Evolutionary conservation across 1,139 yeast genomes (phyloP).

Genomic region (Trichomonascaceae sp.): DNA sequence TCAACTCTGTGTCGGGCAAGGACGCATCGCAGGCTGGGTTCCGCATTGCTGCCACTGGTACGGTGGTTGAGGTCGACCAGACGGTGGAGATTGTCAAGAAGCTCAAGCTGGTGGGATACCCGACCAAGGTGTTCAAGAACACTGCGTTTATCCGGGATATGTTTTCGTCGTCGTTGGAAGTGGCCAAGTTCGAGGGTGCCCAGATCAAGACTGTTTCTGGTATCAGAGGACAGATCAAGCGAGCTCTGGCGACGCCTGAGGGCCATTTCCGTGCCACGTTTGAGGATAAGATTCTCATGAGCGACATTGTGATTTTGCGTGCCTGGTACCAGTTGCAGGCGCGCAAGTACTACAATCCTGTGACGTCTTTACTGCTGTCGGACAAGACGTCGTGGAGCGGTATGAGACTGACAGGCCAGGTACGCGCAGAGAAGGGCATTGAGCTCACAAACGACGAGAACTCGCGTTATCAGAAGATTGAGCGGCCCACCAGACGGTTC

Average conservation of each 20-base stretch:
- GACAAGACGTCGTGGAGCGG: conserved; percentile 89
- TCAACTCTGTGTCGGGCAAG: conserved; percentile 71
- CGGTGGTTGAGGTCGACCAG: conserved; percentile 82
- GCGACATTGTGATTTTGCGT: conserved; percentile 79
- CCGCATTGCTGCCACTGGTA: conserved; percentile 96
- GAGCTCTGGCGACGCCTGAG: conserved; percentile 88
- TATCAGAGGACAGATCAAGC: conserved; percentile 90
- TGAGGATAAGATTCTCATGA: conserved; percentile 85
- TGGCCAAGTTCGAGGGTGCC: conserved; percentile 97
- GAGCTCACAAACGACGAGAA: conserved; percentile 47
- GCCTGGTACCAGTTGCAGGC: conserved; percentile 96
- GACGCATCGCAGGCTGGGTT: conserved; percentile 84
- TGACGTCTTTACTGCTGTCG: conserved; percentile 66
- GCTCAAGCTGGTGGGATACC: conserved; percentile 87
- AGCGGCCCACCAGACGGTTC: conserved; percentile 76
- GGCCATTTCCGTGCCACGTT: conserved; percentile 98
- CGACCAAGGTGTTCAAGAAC: conserved; percentile 84
- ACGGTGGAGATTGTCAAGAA: conserved; percentile 90
- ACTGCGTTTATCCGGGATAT: conserved; percentile 96
- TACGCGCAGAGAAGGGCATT: conserved; percentile 62
- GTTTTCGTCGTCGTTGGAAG: conserved; percentile 87
- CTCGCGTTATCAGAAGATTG: conserved; percentile 68
- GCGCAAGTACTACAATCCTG: conserved; percentile 89
- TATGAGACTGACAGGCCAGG: conserved; percentile 88
- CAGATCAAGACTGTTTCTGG: conserved; percentile 94